Base-by-base conservation (phyloP, 1,139 yeast genomes). In the Lodderomyces parapsilosis region DNA sequence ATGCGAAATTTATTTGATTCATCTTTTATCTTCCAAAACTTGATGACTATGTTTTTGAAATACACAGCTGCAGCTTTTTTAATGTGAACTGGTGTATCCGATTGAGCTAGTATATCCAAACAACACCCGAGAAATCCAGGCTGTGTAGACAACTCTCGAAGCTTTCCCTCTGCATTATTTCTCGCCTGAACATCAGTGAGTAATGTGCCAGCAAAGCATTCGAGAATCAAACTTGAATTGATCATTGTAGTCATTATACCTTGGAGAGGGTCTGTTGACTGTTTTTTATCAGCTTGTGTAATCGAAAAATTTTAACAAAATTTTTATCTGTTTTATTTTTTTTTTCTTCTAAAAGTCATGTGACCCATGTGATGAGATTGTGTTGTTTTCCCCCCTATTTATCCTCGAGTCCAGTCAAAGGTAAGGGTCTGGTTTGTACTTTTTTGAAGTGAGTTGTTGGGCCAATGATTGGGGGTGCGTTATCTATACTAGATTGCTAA, bases 71-170 rank as follows among this genome's bases (percentile, higher is more conserved):
- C 87, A 10, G 96, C 93, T 41, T 82, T 76, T 51, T 83, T 81
- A 38, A 87, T 77, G 25, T 75, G 76, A 1, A 75, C 70, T 17
- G 80, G 71, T 10, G 74, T 67, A 34, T 76, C 74, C n/a, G 74
- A 57, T 31, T 40, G 34, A 40, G 36, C 47, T 33, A 88, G 76
- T 44, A 93, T 83, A 56, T 88, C 93, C 38, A 93, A 67, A 60
- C 96, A 87, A 1, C 91, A 93, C 9, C 85, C 86, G 39, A 90
- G 68, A 57, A 93, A 93, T 2, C 96, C 96, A 1, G 88, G 79
- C 1, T 74, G 60, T 31, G 57, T 56, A 39, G 82, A 79, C 14
- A 83, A 78, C 51, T 76, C 74, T 43, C 73, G 73, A 41, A 91
- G 75, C 50, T 83, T 79, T 2, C 60, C 51, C 60, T 91, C 98